These are phyloP conservation scores for Manihot esculenta DNA, from an alignment of 441 rosid species.

Conservation along the genomic window DNA sequence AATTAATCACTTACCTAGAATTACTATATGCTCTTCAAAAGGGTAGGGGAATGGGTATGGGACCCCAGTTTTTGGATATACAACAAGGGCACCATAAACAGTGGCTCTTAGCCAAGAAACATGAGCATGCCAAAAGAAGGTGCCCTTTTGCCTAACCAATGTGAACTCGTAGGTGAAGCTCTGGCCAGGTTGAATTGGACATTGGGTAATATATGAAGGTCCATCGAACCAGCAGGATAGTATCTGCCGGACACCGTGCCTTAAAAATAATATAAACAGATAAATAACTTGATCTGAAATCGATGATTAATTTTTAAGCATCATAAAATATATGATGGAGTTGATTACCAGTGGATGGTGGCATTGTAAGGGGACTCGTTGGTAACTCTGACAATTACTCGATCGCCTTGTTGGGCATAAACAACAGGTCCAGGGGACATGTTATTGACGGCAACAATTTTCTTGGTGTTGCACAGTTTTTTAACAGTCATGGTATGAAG, in stretches of 20 bases:
- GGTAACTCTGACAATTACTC: constrained; percentile 56
- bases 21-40: constrained; percentile 58
- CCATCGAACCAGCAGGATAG: constrained; percentile 89
- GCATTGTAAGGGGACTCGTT: constrained; percentile 70
- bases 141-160: constrained; percentile 66
- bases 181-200: constrained; percentile 75
- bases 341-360: constrained; percentile 74
- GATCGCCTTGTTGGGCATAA: constrained; percentile 73
- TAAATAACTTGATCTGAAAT: too few relatives aligned
- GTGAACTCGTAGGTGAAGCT: constrained; percentile 73
- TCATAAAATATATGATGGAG: not conserved
- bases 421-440: constrained; percentile 74
- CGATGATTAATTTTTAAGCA: too few relatives aligned
- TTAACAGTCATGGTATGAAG: constrained; percentile 55
- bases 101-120: constrained; percentile 88
- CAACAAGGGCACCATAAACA: constrained; percentile 70
- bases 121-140: constrained; percentile 86
- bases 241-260: constrained; percentile 89
- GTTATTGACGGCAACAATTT: constrained; percentile 64
- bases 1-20: constrained; percentile 46
- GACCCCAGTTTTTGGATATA: constrained; percentile 61
- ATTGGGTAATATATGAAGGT: constrained; percentile 82
- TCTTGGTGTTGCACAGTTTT: constrained; percentile 61
- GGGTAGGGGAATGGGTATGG: constrained; percentile 75
- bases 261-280: constrained; percentile 15